A percentile compares a stretch with the other conserved stretches of the same genome.
These are phyloP conservation scores for Herpomyces periplanetae DNA, from an alignment of 2,329 filamentous ascomycete species.

Conservation along the genomic window DNA sequence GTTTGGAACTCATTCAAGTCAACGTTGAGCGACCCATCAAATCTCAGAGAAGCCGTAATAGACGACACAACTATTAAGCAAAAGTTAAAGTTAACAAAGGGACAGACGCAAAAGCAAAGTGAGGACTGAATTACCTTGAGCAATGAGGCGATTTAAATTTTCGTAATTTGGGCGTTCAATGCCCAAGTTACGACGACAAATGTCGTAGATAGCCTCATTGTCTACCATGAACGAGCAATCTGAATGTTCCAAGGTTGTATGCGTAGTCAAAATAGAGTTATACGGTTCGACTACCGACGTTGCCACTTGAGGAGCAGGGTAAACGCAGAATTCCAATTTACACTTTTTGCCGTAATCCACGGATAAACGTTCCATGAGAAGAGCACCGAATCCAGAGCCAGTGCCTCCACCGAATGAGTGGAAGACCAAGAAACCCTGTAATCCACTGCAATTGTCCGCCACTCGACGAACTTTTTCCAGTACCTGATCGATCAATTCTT, in stretches of 20 bases:
- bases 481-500: slow-evolving; percentile 94
- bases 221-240: slow-evolving; percentile 99
- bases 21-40: slow-evolving; percentile 94
- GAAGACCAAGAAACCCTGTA: slow-evolving; percentile 97
- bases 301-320: slow-evolving; percentile 82
- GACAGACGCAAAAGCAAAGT: too few relatives aligned
- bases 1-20: slow-evolving; percentile 99
- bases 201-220: slow-evolving; percentile 98
- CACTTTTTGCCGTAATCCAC: slow-evolving; percentile 99
- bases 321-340: slow-evolving; percentile 98
- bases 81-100: too few relatives aligned
- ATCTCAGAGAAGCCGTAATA: slow-evolving; percentile 89
- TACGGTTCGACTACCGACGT: slow-evolving; percentile 96
- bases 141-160: slow-evolving; percentile 94
- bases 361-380: slow-evolving; percentile 92
- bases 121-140: too few relatives aligned
- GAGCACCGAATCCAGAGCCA: slow-evolving; percentile 85
- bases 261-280: slow-evolving; percentile 95
- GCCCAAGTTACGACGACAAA: slow-evolving; percentile 85
- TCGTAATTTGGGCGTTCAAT: slow-evolving; percentile 93
- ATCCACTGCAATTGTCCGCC: slow-evolving; percentile 85
- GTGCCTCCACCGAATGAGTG: slow-evolving; percentile 98
- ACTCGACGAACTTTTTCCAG: slow-evolving; percentile 91
- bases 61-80: slow-evolving; percentile 96
- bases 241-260: slow-evolving; percentile 95